Evolutionary conservation across 108 stramenopile species (phyloP).

Genomic region (Nannochloropsis gaditana): DNA sequence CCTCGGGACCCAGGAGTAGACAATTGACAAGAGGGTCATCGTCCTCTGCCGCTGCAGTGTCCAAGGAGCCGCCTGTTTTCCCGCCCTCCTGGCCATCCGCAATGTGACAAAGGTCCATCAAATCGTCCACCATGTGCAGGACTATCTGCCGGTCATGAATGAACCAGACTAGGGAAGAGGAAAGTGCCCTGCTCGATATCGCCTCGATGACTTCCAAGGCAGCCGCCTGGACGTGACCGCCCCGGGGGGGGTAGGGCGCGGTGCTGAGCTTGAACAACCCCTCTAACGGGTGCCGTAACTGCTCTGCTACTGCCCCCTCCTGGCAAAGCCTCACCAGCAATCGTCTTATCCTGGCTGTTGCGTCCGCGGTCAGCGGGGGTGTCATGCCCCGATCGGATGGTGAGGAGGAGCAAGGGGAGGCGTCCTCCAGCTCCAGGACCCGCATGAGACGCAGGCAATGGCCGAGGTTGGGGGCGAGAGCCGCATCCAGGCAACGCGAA

Average conservation of each 20-base stretch:
- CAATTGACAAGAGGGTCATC: neutral
- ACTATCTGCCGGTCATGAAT: constrained; percentile 85
- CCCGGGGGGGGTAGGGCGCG: constrained; percentile 72
- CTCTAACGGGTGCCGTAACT: constrained; percentile 81
- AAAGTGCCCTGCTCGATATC: constrained; percentile 67
- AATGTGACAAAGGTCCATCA: constrained; percentile 76
- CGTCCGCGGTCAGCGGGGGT: constrained; percentile 35
- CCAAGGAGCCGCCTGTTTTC: constrained; percentile 24
- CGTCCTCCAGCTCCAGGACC: constrained; percentile 83
- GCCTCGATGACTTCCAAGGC: constrained; percentile 76
- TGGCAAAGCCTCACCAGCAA: constrained; percentile 72
- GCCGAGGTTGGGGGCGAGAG: constrained; percentile 84
- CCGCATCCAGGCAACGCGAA: constrained; percentile 79
- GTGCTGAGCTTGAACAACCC: constrained; percentile 76
- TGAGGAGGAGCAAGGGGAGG: constrained; percentile 36
- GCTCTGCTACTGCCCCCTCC: constrained; percentile 75
- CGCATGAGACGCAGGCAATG: constrained; percentile 83
- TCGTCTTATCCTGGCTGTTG: constrained; percentile 67
- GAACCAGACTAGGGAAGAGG: constrained; percentile 75
- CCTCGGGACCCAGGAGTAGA: constrained; percentile 64
- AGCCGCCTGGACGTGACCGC: constrained; percentile 74
- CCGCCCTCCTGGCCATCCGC: constrained; percentile 31
- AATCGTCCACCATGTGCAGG: constrained; percentile 84
- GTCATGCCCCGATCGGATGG: neutral
- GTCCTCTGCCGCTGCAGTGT: constrained; percentile 40